Percentiles rank a stretch among this genome's conserved stretches.
Evolutionary conservation across 208 protist species (phyloP).

Genomic region (Borovskyia barvae): DNA sequence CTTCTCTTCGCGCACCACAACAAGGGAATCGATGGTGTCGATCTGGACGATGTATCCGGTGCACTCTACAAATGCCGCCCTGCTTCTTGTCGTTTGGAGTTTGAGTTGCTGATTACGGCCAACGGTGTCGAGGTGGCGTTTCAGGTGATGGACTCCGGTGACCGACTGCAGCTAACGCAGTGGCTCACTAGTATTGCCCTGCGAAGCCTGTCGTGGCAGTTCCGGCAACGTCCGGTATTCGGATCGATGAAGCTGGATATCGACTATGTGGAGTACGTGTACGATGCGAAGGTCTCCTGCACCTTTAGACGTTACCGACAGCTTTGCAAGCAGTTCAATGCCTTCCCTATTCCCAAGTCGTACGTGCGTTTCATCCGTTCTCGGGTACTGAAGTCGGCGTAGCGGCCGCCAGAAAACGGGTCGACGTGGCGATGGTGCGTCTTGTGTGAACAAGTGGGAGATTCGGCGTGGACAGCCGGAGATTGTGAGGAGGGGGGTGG

Average conservation of each 20-base stretch:
- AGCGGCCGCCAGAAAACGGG: too few relatives aligned
- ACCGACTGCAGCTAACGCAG: slow-evolving; percentile 56
- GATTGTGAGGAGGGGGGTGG: too few relatives aligned
- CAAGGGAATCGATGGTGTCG: slow-evolving; percentile 72
- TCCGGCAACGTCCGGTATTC: slow-evolving; percentile 41
- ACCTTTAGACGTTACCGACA: slow-evolving; percentile 38
- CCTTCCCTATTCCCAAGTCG: slow-evolving; percentile 46
- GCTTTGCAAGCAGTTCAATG: slow-evolving; percentile 61
- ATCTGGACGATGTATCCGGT: slow-evolving; percentile 25
- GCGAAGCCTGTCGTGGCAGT: slow-evolving; percentile 77
- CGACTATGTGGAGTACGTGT: slow-evolving; percentile 83
- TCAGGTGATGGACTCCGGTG: slow-evolving; percentile 31
- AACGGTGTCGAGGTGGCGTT: slow-evolving; percentile 57
- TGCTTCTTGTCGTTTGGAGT: slow-evolving; percentile 33
- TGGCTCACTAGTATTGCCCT: slow-evolving; percentile 76
- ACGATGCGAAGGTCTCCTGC: slow-evolving; percentile 67
- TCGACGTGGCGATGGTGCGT: too few relatives aligned
- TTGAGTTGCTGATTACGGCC: slow-evolving; percentile 30
- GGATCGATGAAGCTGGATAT: slow-evolving; percentile 55
- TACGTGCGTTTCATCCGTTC: slow-evolving; percentile 68
- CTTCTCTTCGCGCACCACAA: slow-evolving; percentile 67
- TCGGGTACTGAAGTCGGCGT: slow-evolving; percentile 28
- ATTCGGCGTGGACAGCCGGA: too few relatives aligned
- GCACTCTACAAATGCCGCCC: slow-evolving; percentile 80
- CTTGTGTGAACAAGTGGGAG: slow-evolving; percentile 4